These are phyloP conservation scores for Syzygium syzygioides DNA, from an alignment of 441 rosid genomes.

Conservation along the genomic window DNA sequence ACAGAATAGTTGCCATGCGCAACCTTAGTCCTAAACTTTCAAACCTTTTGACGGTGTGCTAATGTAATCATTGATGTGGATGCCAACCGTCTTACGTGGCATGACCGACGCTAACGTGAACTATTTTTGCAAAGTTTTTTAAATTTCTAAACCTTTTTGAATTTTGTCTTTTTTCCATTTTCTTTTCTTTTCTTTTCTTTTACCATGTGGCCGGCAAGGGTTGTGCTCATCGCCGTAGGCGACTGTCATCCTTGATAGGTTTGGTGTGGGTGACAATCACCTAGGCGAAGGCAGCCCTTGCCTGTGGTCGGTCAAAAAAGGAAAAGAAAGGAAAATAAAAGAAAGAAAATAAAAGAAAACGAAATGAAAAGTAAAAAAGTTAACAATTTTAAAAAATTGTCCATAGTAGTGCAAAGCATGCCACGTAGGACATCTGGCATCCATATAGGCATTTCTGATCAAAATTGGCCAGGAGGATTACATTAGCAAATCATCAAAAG, in stretches of 20 bases:
- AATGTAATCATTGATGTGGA: accelerated
- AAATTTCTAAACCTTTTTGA: not conserved
- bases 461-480: accelerated
- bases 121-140: not conserved
- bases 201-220: not conserved
- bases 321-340: not conserved
- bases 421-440: accelerated
- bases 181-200: not conserved
- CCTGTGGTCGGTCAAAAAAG: not conserved
- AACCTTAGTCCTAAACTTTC: not conserved
- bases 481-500: not conserved
- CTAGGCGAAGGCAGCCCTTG: not conserved
- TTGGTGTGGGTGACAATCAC: accelerated
- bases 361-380: accelerated
- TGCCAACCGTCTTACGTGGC: too few relatives aligned
- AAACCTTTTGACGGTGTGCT: not conserved
- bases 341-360: not conserved
- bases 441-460: not conserved
- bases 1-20: too few relatives aligned
- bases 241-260: not conserved
- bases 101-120: not conserved
- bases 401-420: accelerated
- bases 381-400: not conserved
- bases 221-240: accelerated
- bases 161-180: not conserved